These are phyloP conservation scores for Boletus patriciae DNA, from an alignment of 768 basidiomycete species.

Conservation along the genomic window DNA sequence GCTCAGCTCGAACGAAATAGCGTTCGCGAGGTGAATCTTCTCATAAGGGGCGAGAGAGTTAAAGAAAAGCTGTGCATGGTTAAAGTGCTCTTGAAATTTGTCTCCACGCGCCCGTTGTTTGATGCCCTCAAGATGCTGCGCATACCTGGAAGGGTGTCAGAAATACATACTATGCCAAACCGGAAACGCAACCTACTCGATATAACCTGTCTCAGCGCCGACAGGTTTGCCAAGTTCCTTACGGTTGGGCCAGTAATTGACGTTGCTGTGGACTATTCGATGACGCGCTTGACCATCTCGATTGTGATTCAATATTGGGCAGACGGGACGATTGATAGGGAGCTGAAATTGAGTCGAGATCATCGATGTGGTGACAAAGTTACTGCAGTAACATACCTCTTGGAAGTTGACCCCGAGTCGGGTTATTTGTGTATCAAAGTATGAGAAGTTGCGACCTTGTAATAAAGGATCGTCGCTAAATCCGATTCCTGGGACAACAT, in stretches of 20 bases:
- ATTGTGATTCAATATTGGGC: constrained; percentile 69
- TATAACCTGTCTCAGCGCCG: constrained; percentile 48
- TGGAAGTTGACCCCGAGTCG: constrained; percentile 82
- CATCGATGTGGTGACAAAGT: not conserved
- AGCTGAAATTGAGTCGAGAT: constrained; percentile 40
- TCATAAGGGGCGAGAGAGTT: constrained; percentile 75
- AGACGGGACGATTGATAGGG: constrained; percentile 80
- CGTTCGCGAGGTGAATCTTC: constrained; percentile 66
- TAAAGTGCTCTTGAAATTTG: constrained; percentile 77
- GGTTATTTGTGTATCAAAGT: constrained; percentile 82
- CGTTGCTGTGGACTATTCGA: constrained; percentile 52
- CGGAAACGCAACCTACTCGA: constrained; percentile 41
- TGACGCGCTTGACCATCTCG: constrained; percentile 61
- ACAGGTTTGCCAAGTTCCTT: constrained; percentile 49
- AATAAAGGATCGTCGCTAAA: constrained; percentile 78
- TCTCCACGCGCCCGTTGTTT: constrained; percentile 61
- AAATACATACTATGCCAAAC: not conserved
- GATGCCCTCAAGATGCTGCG: constrained; percentile 51
- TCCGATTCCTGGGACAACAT: constrained; percentile 61
- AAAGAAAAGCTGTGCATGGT: constrained; percentile 77
- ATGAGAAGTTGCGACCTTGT: constrained; percentile 85
- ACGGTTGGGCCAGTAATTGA: constrained; percentile 88
- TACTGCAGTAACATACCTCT: constrained; percentile 40
- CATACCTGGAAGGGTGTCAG: constrained; percentile 37
- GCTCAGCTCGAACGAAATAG: constrained; percentile 79